Evolutionary conservation across 345 rosid genomes (phyloP).

Genomic region (Bruguiera gymnorhiza): DNA sequence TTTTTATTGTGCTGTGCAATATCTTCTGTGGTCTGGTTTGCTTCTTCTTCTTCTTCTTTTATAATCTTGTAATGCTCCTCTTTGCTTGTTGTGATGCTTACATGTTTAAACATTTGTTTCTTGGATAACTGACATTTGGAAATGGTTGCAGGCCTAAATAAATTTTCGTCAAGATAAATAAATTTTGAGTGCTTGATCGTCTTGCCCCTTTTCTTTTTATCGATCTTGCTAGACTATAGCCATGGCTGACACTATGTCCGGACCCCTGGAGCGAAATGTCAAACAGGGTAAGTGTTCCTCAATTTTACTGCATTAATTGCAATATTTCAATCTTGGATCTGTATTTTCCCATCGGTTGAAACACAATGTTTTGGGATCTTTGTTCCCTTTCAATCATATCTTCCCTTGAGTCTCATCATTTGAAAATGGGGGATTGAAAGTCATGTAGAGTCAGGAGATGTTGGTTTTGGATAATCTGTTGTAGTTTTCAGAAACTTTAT

Average conservation of each 20-base stretch:
- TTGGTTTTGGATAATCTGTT: too few relatives aligned
- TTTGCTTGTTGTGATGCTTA: background rate
- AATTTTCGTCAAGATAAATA: background rate
- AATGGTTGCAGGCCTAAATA: background rate
- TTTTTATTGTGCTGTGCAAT: too few relatives aligned
- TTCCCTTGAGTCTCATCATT: too few relatives aligned
- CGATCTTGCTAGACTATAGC: constrained; percentile 12
- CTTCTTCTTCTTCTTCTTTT: background rate
- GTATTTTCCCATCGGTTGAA: too few relatives aligned
- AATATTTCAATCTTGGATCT: too few relatives aligned
- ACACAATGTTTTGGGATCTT: too few relatives aligned
- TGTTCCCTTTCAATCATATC: too few relatives aligned
- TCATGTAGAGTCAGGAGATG: too few relatives aligned
- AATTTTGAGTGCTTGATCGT: constrained; percentile 13
- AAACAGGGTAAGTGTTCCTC: constrained; percentile 38
- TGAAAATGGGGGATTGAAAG: too few relatives aligned
- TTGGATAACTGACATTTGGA: background rate
- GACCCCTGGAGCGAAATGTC: constrained; percentile 38
- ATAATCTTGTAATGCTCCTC: background rate
- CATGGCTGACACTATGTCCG: constrained; percentile 51
- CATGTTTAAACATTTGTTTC: background rate
- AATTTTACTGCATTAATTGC: too few relatives aligned
- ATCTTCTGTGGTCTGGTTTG: background rate
- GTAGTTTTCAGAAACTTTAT: too few relatives aligned
- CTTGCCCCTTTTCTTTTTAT: constrained; percentile 11